Percentiles rank a stretch among this genome's conserved stretches.
Conservation (phyloP, 2,329 filamentous ascomycete species). For the Magnaporthiopsis poae region DNA sequence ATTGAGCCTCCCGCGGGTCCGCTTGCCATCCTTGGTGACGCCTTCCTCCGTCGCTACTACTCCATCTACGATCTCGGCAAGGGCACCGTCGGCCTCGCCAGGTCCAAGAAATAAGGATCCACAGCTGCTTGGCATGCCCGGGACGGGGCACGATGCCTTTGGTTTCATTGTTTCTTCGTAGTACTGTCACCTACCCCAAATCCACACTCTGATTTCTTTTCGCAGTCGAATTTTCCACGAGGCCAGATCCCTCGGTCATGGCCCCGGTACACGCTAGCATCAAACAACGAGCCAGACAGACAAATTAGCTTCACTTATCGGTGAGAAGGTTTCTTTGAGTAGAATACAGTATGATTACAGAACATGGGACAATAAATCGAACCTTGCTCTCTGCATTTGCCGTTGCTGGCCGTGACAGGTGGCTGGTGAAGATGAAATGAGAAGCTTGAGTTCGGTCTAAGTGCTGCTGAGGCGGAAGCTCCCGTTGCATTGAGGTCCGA, state of each 20-base stretch:
- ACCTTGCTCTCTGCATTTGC: not conserved
- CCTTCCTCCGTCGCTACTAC: constrained; percentile 78
- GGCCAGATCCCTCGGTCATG: not conserved
- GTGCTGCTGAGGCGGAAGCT: too few species aligned
- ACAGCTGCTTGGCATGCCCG: not conserved
- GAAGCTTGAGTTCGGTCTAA: too few species aligned
- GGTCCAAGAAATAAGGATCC: constrained; percentile 48
- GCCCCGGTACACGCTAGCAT: not conserved
- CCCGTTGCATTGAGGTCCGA: too few species aligned
- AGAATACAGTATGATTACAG: not conserved
- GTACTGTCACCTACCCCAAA: not conserved
- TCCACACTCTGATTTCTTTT: not conserved
- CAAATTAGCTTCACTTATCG: not conserved
- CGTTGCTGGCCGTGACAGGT: too few species aligned
- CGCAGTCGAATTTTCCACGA: not conserved
- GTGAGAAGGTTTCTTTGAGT: constrained; percentile 4
- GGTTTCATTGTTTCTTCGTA: not conserved
- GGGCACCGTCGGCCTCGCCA: constrained; percentile 78
- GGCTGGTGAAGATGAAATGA: too few species aligned
- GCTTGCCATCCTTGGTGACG: constrained; percentile 87
- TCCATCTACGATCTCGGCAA: constrained; percentile 92
- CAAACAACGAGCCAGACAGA: not conserved
- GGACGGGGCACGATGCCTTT: not conserved
- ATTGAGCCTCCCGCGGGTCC: constrained; percentile 79
- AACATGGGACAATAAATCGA: not conserved